A percentile compares a stretch with the other conserved stretches of the same genome.
Conservation (phyloP, 148 eudicot species). For the Chenopodium album region DNA sequence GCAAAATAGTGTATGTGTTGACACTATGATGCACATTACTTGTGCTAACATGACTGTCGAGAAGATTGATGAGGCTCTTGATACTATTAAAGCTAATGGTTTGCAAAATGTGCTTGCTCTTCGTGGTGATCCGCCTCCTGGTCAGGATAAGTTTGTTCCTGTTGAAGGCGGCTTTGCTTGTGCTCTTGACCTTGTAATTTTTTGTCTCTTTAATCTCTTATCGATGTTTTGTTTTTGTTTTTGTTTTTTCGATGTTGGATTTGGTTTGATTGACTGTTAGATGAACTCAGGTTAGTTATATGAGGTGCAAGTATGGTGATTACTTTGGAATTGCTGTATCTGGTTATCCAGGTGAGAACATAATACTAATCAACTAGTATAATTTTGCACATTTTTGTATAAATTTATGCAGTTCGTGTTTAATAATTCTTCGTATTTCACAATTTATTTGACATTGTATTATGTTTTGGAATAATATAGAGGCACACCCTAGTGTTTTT, state of each 20-base stretch:
- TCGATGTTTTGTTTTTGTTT: background rate
- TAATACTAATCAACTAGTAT: no score
- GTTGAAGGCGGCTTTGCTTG: slow-evolving; percentile 88
- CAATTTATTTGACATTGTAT: background rate
- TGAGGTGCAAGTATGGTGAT: slow-evolving; percentile 69
- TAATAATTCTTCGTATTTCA: background rate
- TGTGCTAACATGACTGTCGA: slow-evolving; percentile 96
- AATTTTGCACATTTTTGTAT: background rate
- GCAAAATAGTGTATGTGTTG: slow-evolving; percentile 94
- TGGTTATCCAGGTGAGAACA: slow-evolving; percentile 80
- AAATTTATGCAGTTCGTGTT: background rate
- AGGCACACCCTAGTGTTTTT: slow-evolving; percentile 94
- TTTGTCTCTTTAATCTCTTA: background rate
- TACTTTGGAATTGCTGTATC: slow-evolving; percentile 98
- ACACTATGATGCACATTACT: slow-evolving; percentile 94
- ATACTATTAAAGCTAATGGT: slow-evolving; percentile 59
- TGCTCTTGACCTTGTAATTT: slow-evolving; percentile 79
- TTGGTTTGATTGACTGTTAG: background rate
- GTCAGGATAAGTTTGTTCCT: slow-evolving; percentile 89
- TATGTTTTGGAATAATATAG: slow-evolving; percentile 28
- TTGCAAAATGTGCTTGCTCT: slow-evolving; percentile 92
- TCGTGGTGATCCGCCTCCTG: slow-evolving; percentile 93
- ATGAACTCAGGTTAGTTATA: slow-evolving; percentile 63
- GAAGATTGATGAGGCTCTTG: slow-evolving; percentile 79
- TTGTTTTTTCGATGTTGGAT: no score